These are phyloP conservation scores for Penstemon davidsonii DNA, from an alignment of 257 asterid species.

Conservation along the genomic window DNA sequence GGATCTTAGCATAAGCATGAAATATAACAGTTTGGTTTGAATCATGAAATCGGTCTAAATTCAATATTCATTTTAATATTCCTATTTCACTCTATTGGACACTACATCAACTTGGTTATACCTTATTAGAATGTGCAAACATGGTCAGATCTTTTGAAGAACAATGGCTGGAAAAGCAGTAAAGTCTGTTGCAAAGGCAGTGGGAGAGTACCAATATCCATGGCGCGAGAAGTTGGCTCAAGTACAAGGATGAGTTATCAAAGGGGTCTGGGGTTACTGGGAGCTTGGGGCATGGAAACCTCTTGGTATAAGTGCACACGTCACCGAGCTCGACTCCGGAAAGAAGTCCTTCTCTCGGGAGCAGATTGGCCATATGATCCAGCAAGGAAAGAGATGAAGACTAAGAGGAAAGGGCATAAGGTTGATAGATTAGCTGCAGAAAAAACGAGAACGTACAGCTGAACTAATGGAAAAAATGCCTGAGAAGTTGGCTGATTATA, in stretches of 20 bases:
- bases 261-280: constrained; percentile 96
- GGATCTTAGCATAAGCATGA: no score
- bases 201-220: constrained; percentile 68
- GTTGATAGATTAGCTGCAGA: constrained; percentile 78
- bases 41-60: neutral
- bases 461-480: constrained; percentile 67
- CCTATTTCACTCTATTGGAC: neutral
- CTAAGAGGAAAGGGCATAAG: constrained; percentile 76
- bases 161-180: constrained; percentile 71
- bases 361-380: constrained; percentile 82
- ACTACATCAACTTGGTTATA: neutral
- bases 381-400: constrained; percentile 77
- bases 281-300: constrained; percentile 94
- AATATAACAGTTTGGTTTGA: no score
- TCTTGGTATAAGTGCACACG: constrained; percentile 75
- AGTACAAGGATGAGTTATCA: constrained; percentile 72
- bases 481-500: constrained; percentile 62
- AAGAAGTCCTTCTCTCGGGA: constrained; percentile 83
- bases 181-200: constrained; percentile 62
- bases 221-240: constrained; percentile 68
- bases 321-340: constrained; percentile 68
- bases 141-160: constrained; percentile 18
- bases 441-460: constrained; percentile 70
- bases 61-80: neutral
- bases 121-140: constrained; percentile 1